Percentiles rank a stretch among this genome's conserved stretches.
These are phyloP conservation scores for Myxozyma geophila DNA, from an alignment of 805 yeast species.

Conservation along the genomic window DNA sequence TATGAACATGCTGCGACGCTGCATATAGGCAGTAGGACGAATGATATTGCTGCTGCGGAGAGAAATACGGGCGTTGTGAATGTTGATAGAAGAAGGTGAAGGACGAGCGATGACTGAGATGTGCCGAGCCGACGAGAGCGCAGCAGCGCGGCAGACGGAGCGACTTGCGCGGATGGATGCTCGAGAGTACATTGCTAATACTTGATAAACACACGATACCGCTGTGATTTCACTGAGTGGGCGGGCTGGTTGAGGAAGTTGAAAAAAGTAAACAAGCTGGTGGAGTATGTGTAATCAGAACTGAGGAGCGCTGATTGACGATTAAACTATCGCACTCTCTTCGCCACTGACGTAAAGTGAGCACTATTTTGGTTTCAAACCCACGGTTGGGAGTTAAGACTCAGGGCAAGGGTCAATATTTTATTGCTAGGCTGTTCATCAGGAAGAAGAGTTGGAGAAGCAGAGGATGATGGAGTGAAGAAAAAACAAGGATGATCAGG, in stretches of 20 bases:
- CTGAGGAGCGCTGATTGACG: too few relatives aligned
- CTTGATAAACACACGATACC: too few relatives aligned
- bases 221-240: too few relatives aligned
- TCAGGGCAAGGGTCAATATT: not conserved
- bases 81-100: not conserved
- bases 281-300: not conserved
- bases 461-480: too few relatives aligned
- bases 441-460: too few relatives aligned
- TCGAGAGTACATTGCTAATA: not conserved
- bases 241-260: not conserved
- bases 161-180: not conserved
- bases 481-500: too few relatives aligned
- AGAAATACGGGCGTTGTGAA: not conserved
- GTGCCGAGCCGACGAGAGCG: not conserved
- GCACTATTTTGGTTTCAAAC: not conserved
- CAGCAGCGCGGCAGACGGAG: slow-evolving; percentile 3
- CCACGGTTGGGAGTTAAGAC: slow-evolving; percentile 4
- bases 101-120: not conserved
- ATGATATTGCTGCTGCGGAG: not conserved
- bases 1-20: slow-evolving; percentile 55
- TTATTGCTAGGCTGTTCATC: not conserved
- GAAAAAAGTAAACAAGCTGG: not conserved
- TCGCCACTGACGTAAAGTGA: slow-evolving; percentile 8
- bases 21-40: not conserved
- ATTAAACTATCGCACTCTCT: not conserved